A percentile compares a stretch with the other conserved stretches of the same genome.
Conservation (phyloP, 768 basidiomycete genomes). For the Lactarius quietus region DNA sequence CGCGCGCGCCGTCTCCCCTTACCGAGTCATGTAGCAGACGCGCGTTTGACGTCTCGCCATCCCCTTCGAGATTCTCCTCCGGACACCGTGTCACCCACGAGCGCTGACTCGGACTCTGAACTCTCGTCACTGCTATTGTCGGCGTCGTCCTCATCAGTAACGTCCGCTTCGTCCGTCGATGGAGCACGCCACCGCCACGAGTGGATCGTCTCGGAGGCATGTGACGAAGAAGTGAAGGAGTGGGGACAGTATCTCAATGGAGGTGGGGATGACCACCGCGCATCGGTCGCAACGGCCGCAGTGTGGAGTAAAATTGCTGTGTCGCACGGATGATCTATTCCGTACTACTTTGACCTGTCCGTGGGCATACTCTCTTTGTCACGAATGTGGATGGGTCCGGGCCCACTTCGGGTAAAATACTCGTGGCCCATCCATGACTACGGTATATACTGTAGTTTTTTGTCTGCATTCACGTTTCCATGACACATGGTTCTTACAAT, state of each 20-base stretch:
- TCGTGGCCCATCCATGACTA: not conserved
- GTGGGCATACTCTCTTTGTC: not conserved
- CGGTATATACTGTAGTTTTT: too few species aligned
- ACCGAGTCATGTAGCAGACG: conserved; percentile 1
- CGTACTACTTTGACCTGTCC: not conserved
- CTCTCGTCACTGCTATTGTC: conserved; percentile 2
- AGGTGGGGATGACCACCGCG: not conserved
- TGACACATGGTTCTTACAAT: not conserved
- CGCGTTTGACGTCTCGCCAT: not conserved
- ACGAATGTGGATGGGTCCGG: not conserved
- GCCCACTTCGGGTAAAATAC: not conserved
- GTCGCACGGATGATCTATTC: not conserved
- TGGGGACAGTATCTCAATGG: conserved; percentile 14
- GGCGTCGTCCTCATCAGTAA: not conserved
- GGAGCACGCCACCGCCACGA: not conserved
- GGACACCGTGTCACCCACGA: not conserved
- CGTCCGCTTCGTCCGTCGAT: not conserved
- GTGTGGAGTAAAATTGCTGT: not conserved
- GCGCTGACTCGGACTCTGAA: not conserved
- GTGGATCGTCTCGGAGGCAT: conserved; percentile 11
- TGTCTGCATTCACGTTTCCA: not conserved
- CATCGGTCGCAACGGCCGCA: not conserved
- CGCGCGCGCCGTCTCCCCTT: not conserved
- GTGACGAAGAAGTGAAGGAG: conserved; percentile 16
- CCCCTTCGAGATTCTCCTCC: not conserved